Evolutionary conservation across 2,329 filamentous ascomycete genomes (phyloP), one percentile per base, ranked within the genome.

Genomic region (Epichloe sibirici): DNA sequence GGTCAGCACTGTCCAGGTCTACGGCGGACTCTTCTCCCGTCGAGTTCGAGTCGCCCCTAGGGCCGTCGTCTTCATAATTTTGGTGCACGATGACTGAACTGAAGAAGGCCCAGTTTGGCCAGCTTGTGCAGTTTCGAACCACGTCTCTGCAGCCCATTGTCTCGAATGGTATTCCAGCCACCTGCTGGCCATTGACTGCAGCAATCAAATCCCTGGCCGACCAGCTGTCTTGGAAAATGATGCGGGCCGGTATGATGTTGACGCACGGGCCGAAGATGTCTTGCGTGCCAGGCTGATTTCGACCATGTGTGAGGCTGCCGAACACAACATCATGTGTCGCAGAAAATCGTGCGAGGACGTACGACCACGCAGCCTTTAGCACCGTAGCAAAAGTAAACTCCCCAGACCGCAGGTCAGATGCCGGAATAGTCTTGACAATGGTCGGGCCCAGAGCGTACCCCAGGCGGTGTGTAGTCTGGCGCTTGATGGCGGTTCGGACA

Each of bases 221-320:
- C 50, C 50, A 51, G 11, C 23, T 5, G 7, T 35, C 9, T 9
- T 43, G 35, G 43, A 51, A 51, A 23, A 37, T 25, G 9, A 51
- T 31, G 44, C 50, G 44, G 2, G 35, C n/a, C 13, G 50, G 44
- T 3, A 46, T 23, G 15, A 51, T 51, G 37, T 47, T 51, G 23
- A 51, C 50, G 12, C 50, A 51, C 9, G 50, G 21, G 15, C 44
- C 50, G 25, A 51, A 47, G 7, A 47, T 34, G 12, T 38, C 44
- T 35, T 51, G 50, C 23, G 50, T 51, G 35, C 50, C 50, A 7
- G 50, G 50, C 50, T 51, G 35, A 25, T 51, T 47, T 15, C 50
- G 50, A 35, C 50, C 50, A 23, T 51, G 50, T 11, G 25, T 28
- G 5, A 51, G 44, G n/a, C 12, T 51, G 44, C 50, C 50, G 28